Evolutionary conservation across 2,329 filamentous ascomycete genomes (phyloP).

Genomic region (Truncatella angustata): DNA sequence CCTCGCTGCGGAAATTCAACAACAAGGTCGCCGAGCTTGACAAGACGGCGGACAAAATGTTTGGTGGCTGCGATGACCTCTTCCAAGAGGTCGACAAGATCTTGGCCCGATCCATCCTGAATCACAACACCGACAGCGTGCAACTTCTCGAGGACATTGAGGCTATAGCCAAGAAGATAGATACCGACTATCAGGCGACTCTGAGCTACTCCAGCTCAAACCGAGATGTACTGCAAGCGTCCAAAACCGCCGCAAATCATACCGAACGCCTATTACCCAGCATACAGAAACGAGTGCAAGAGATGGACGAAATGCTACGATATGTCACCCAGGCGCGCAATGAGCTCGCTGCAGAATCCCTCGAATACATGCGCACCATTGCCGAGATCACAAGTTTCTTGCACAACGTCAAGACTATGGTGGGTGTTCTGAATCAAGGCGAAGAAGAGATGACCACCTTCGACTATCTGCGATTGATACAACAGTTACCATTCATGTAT

Average conservation of each 20-base stretch:
- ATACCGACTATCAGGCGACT: conserved; percentile 79
- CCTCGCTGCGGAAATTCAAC: conserved; percentile 58
- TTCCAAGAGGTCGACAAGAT: conserved; percentile 63
- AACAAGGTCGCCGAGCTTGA: conserved; percentile 60
- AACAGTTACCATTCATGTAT: conserved; percentile 84
- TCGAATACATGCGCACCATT: conserved; percentile 78
- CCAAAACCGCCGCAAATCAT: conserved; percentile 62
- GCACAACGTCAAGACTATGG: conserved; percentile 67
- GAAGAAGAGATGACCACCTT: conserved; percentile 75
- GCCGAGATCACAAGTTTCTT: conserved; percentile 76
- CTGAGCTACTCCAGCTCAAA: conserved; percentile 65
- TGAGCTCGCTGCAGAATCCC: conserved; percentile 60
- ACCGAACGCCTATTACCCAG: conserved; percentile 61
- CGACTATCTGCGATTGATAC: conserved; percentile 74
- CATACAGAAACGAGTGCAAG: conserved; percentile 51
- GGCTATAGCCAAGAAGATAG: conserved; percentile 81
- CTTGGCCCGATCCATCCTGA: conserved; percentile 51
- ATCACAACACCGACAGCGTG: conserved; percentile 60
- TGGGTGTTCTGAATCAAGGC: conserved; percentile 68
- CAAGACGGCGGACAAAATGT: conserved; percentile 57
- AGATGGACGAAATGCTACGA: conserved; percentile 61
- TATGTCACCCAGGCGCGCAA: conserved; percentile 67
- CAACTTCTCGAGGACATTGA: conserved; percentile 82
- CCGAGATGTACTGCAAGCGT: conserved; percentile 58
- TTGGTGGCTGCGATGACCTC: conserved; percentile 59